Evolutionary conservation across 2,329 filamentous ascomycete genomes (phyloP), one percentile per base, ranked within the genome.

Genomic region (Chrysoporthe deuterocubensis): DNA sequence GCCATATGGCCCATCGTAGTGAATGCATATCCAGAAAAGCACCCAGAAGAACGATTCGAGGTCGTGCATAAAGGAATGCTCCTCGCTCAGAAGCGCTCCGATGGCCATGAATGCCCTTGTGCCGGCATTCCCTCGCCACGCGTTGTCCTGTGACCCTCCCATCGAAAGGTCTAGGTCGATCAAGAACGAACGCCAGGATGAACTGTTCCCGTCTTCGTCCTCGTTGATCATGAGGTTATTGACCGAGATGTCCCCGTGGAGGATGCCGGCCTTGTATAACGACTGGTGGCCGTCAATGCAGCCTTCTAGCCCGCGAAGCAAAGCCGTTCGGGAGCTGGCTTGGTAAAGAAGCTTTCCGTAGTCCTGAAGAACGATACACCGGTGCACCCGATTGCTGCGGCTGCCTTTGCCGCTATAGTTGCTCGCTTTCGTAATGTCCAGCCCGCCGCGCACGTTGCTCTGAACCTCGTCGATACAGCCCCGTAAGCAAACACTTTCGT

Each of bases 31-130:
- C 81, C 77, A 84, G 69, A 84, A 81, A 0, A 83, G 71, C 1
- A 83, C 78, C 81, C 75, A 84, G 73, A 82, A 84, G 67, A 84
- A 83, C 3, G 79, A 84, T 71, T 84, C 79, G 7, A 83, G 76
- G 69, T 84, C 78, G 70, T 84, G 78, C 75, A 82, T 83, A 50
- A 81, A 66, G 1, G 76, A 81, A 72, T 84, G 78, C 48, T 78
- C 67, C 71, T 83, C 77, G 42, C 77, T 78, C 9, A 77, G 67
- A 52, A 85, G 78, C 2, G 75, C 75, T 0, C 81, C 78, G 66
- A 84, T 82, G 6, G 80, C 81, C 78, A 85, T 83, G 65, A 83
- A 84, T 1, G 78, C 79, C 71, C 76, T 76, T n/a, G 80, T 84
- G 9, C 81, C 79, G 1, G 79, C 83, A 72, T 80, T 83, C 1